Percentiles rank a stretch among this genome's conserved stretches.
Evolutionary conservation across 2,329 filamentous ascomycete genomes (phyloP).

Genomic region (Cercospora zeae-maydis): DNA sequence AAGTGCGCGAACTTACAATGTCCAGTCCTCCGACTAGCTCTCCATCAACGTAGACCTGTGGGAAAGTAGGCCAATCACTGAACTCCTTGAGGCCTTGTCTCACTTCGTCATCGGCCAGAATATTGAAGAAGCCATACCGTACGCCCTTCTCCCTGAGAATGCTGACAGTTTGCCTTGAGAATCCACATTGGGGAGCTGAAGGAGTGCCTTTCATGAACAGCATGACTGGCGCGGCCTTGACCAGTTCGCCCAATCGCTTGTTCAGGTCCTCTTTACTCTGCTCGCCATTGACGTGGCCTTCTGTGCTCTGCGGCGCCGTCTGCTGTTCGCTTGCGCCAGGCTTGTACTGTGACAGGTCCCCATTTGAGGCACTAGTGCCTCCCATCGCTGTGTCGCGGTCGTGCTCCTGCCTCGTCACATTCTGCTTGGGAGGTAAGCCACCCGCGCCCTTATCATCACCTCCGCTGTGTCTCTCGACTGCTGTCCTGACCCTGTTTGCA

Average conservation of each 20-base stretch:
- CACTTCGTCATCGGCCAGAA: constrained; percentile 94
- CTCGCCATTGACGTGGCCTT: constrained; percentile 37
- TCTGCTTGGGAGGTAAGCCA: constrained; percentile 43
- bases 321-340: constrained; percentile 42
- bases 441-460: constrained; percentile 30
- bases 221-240: constrained; percentile 96
- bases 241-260: constrained; percentile 74
- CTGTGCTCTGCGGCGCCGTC: constrained; percentile 48
- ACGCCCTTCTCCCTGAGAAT: constrained; percentile 85
- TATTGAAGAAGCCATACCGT: constrained; percentile 99
- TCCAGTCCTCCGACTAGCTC: constrained; percentile 91
- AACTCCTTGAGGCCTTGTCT: constrained; percentile 94
- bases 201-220: constrained; percentile 98
- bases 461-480: constrained; percentile 77
- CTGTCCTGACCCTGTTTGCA: constrained; percentile 75
- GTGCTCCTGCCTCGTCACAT: constrained; percentile 29
- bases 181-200: constrained; percentile 81
- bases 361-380: constrained; percentile 23
- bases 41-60: constrained; percentile 87
- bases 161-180: constrained; percentile 83
- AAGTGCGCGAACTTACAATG: constrained; percentile 64
- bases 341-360: constrained; percentile 44
- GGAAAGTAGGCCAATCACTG: constrained; percentile 98
- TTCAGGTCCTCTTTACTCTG: constrained; percentile 78
- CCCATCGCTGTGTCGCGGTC: constrained; percentile 20